Base-by-base conservation (phyloP, 1,139 yeast species). In the Sugiyamaella pinicola region DNA sequence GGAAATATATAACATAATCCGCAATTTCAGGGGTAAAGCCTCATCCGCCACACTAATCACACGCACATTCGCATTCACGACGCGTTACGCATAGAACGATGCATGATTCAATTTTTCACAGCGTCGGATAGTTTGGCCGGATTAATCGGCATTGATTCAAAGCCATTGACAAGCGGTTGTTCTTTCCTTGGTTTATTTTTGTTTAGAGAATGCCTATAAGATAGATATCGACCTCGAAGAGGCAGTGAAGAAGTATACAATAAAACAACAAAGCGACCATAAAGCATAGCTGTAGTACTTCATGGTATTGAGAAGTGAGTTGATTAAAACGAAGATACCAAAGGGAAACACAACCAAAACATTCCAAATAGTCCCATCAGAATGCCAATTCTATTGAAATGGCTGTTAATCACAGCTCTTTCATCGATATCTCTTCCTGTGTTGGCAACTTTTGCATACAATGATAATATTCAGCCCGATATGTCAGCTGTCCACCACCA, bases 41-140 rank as follows among this genome's bases (percentile, higher is more conserved):
- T 18, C 39, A n/a, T 35, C 8, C 39, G 39, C 39, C 39, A 35
- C 39, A 35, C 35, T 17, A n/a, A 17, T n/a, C 15, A 31, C 17
- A 29, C 22, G 37, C 46, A 29, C 15, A 28, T 42, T 8, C 37
- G 6, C 39, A 35, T 22, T n/a, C n/a, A 42, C 46, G 37, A 28
- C 46, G 46, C 46, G 46, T 28, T 29, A 15, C 28, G 21, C 47
- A 13, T 10, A 21, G 7, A 4, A 35, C 21, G 12, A 33, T 43
- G 47, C 47, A 43, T 15, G 40, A 43, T 43, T 33, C 26, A 21
- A 33, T 43, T 43, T 34, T 43, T 38, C 29, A 21, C 29, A 18
- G 26, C 40, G 21, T 43, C 31, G n/a, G 15, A 29, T 19, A n/a
- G 7, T 10, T 13, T n/a, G 18, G 28, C 19, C 47, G 47, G 47